These are phyloP conservation scores for Neonectria neomacrospora DNA, from an alignment of 2,329 filamentous ascomycete genomes.

Conservation along the genomic window DNA sequence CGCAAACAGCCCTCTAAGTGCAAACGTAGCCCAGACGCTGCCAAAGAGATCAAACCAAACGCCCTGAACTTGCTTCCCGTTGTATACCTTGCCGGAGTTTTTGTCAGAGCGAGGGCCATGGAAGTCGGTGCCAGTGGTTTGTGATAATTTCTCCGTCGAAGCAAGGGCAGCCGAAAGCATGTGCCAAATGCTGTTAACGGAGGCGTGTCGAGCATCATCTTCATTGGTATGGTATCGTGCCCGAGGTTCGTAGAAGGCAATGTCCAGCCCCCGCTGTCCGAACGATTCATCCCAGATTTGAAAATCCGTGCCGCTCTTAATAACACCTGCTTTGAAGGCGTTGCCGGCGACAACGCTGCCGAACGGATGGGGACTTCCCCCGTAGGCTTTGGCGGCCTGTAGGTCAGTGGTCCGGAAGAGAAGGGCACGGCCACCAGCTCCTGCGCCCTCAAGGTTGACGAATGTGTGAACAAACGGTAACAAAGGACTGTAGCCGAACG, in stretches of 20 bases:
- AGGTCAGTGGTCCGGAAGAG: conserved; percentile 90
- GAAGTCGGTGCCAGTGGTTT: conserved; percentile 74
- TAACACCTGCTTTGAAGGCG: conserved; percentile 81
- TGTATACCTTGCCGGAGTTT: conserved; percentile 70
- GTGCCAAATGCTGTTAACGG: conserved; percentile 81
- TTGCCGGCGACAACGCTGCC: conserved; percentile 85
- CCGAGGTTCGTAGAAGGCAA: conserved; percentile 90
- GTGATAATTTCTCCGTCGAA: conserved; percentile 77
- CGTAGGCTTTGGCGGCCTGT: conserved; percentile 85
- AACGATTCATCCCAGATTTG: conserved; percentile 80
- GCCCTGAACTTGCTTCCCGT: conserved; percentile 73
- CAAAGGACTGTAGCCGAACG: conserved; percentile 85
- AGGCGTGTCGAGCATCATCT: conserved; percentile 85
- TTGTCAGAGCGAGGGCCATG: conserved; percentile 66
- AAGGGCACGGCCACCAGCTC: conserved; percentile 87
- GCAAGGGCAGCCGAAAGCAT: conserved; percentile 89
- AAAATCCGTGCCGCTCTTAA: conserved; percentile 91
- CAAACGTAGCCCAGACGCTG: conserved; percentile 79
- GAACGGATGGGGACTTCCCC: conserved; percentile 77
- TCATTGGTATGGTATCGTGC: conserved; percentile 91
- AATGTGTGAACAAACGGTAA: conserved; percentile 86
- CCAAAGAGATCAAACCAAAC: conserved; percentile 98
- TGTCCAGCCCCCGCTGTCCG: conserved; percentile 87
- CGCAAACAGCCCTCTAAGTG: conserved; percentile 85
- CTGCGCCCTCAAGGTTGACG: conserved; percentile 93